Evolutionary conservation across 306 rosid genomes (phyloP).

Genomic region (Prunus armeniaca): DNA sequence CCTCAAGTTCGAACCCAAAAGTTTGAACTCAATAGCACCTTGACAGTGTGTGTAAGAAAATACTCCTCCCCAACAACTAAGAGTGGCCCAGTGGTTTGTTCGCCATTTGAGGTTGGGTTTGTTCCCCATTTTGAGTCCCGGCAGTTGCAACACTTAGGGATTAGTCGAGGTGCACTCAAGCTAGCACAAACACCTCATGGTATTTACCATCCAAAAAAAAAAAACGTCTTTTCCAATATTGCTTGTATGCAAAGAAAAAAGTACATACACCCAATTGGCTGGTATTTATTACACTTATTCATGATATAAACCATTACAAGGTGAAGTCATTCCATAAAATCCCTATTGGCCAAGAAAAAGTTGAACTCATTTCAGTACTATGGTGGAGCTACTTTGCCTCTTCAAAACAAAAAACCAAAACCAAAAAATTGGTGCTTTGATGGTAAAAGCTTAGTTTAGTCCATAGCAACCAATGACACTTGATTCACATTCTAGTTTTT

Average conservation of each 20-base stretch:
- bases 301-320: too few species aligned
- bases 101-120: too few species aligned
- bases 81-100: too few species aligned
- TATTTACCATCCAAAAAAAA: too few species aligned
- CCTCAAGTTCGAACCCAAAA: too few species aligned
- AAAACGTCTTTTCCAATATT: too few species aligned
- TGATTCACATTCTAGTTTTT: not conserved
- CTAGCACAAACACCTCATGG: rapidly evolving
- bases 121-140: rapidly evolving
- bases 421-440: not conserved
- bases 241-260: too few species aligned
- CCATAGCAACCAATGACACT: not conserved
- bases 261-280: not conserved
- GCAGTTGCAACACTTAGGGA: rapidly evolving
- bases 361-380: not conserved
- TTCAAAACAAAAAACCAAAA: not conserved
- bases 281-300: not conserved
- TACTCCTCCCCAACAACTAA: too few species aligned
- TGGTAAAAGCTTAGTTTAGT: not conserved
- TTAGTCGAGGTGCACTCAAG: too few species aligned
- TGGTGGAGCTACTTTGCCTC: slow-evolving; percentile 4
- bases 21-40: too few species aligned
- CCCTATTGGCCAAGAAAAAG: not conserved
- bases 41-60: too few species aligned
- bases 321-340: not conserved